Evolutionary conservation across 371 early-diverging fungal genomes (phyloP).

Genomic region (Coemansia sp.): DNA sequence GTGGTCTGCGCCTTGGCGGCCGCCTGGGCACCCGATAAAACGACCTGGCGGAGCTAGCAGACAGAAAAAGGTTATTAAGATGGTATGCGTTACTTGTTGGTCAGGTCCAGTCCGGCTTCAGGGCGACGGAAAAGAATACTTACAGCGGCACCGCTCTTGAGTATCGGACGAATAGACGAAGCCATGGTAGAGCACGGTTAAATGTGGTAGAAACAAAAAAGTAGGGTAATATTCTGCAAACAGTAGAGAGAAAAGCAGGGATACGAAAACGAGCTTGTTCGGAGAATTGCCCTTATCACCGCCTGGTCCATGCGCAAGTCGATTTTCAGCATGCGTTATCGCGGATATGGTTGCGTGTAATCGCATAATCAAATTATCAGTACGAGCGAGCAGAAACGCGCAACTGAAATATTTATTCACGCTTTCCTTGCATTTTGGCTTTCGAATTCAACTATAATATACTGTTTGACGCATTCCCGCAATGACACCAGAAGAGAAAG

Average conservation of each 20-base stretch:
- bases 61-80: neutral
- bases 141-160: slow-evolving; percentile 49
- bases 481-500: slow-evolving; percentile 35
- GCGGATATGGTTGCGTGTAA: neutral
- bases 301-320: neutral
- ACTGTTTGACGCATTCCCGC: too few species aligned
- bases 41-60: slow-evolving; percentile 40
- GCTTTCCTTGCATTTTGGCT: neutral
- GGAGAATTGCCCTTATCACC: neutral
- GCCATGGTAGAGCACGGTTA: slow-evolving; percentile 58
- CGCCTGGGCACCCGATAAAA: slow-evolving; percentile 25
- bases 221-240: slow-evolving; percentile 30
- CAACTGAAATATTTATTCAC: neutral
- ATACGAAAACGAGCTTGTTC: neutral
- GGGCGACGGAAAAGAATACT: slow-evolving; percentile 12
- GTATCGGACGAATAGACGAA: slow-evolving; percentile 55
- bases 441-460: too few species aligned
- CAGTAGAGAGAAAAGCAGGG: slow-evolving; percentile 53
- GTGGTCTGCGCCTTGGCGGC: slow-evolving; percentile 19
- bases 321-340: neutral
- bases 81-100: neutral
- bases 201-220: neutral
- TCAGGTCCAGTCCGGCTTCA: neutral
- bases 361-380: neutral
- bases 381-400: neutral